Conservation (phyloP, 371 early-diverging fungal genomes). For the Apophysomyces elegans region DNA sequence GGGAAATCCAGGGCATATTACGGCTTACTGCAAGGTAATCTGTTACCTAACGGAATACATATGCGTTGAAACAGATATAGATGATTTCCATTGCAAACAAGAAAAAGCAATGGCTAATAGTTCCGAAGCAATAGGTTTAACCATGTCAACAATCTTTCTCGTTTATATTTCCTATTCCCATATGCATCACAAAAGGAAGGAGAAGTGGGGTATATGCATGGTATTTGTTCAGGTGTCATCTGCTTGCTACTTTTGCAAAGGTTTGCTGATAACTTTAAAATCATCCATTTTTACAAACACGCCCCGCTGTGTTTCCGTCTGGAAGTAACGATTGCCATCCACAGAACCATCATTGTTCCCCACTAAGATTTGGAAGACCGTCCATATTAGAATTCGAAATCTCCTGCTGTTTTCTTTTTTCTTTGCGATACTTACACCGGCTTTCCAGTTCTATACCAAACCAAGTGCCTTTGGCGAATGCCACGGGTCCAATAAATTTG, state of each 20-base stretch:
- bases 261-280: not conserved
- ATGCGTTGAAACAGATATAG: too few relatives aligned
- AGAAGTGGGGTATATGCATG: too few relatives aligned
- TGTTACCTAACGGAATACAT: too few relatives aligned
- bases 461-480: constrained; percentile 49
- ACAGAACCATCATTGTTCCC: constrained; percentile 37
- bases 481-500: constrained; percentile 46
- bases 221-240: not conserved
- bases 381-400: not conserved
- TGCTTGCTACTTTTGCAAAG: not conserved
- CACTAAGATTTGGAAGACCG: constrained; percentile 19
- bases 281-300: constrained; percentile 22
- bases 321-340: constrained; percentile 33
- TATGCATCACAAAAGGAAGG: too few relatives aligned
- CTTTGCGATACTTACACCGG: constrained; percentile 32
- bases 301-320: constrained; percentile 31
- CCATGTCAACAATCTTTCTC: too few relatives aligned
- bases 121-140: too few relatives aligned
- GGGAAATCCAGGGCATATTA: too few relatives aligned
- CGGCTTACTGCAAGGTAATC: too few relatives aligned
- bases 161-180: too few relatives aligned
- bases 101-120: too few relatives aligned
- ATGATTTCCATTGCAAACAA: too few relatives aligned
- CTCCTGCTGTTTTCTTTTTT: not conserved
- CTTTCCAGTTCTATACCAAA: constrained; percentile 52